A percentile compares a stretch with the other conserved stretches of the same genome.
These are phyloP conservation scores for Heritiera fomes DNA, from an alignment of 345 rosid genomes.

Conservation along the genomic window DNA sequence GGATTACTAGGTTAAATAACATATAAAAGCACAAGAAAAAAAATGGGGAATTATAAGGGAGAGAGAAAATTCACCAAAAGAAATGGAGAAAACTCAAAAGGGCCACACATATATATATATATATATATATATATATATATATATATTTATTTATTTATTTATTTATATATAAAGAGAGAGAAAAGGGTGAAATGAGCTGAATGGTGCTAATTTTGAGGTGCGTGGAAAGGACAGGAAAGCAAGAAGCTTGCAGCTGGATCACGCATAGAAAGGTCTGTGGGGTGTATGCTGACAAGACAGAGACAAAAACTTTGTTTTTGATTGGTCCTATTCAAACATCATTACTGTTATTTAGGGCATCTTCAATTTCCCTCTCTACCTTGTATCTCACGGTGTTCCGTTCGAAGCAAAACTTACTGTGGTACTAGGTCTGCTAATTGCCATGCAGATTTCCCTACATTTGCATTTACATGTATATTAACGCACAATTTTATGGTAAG, in stretches of 20 bases:
- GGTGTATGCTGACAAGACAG: constrained; percentile 17
- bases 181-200: not conserved
- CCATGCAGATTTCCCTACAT: constrained; percentile 1
- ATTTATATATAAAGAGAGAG: not conserved
- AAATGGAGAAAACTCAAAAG: too few relatives aligned
- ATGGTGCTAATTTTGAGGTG: constrained; percentile 17
- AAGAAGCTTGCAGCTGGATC: not conserved
- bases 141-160: too few relatives aligned
- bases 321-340: not conserved
- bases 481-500: too few relatives aligned
- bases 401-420: too few relatives aligned
- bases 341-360: not conserved
- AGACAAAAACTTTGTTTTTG: not conserved
- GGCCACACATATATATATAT: too few relatives aligned
- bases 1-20: not conserved
- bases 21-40: too few relatives aligned
- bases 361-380: not conserved
- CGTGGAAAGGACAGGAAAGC: not conserved
- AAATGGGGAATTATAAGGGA: not conserved
- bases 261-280: constrained; percentile 2
- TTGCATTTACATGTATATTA: too few relatives aligned
- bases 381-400: constrained; percentile 21
- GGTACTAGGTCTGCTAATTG: not conserved
- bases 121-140: too few relatives aligned
- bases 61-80: not conserved